Evolutionary conservation across 768 basidiomycete genomes (phyloP), one percentile per base, ranked within the genome.

Genomic region (Mycena capillaripes): DNA sequence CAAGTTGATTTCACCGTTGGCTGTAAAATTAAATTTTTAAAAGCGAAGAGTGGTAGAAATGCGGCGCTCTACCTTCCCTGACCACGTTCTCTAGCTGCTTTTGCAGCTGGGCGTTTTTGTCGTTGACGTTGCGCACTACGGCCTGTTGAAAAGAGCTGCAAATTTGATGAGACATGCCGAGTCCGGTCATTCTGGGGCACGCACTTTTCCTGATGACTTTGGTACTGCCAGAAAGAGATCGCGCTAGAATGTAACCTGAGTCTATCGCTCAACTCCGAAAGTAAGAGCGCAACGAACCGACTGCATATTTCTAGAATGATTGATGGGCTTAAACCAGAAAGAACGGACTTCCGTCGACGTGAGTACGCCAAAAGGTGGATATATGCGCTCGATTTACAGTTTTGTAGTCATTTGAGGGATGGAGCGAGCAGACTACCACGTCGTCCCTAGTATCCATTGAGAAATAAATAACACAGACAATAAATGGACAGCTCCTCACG

Each of bases 201-300:
- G 68, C 66, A 93, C 95, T 89, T 91, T 84, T 96, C 95, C 81
- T 96, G 95, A 73, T 94, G 93, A 60, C 92, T 89, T 77, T 96
- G 95, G 79, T 96, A 96, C 79, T 95, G 93, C 95, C 95, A 96
- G 80, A 96, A 96, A 4, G 95, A 93, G 68, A 96, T 88, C 5
- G 95, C 94, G 25, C 94, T 27, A 52, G 38, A 38, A 58, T 59
- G 67, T 29, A 29, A n/a, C 16, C 4, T 58, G 17, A 23, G 42
- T n/a, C 34, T 62, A 36, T 36, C 56, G 46, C 32, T 38, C 71
- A 21, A 14, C 44, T 29, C 56, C 16, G 40, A 32, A 36, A 58
- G 69, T 53, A 25, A 52, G 21, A 52, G 21, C 21, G 32, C 19
- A 27, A 78, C 84, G 23, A 65, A 92, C 93, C 95, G 90, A 78